Percentiles rank a stretch among this genome's conserved stretches.
Conservation (phyloP, 768 basidiomycete genomes). For the Suillus tomentosus region DNA sequence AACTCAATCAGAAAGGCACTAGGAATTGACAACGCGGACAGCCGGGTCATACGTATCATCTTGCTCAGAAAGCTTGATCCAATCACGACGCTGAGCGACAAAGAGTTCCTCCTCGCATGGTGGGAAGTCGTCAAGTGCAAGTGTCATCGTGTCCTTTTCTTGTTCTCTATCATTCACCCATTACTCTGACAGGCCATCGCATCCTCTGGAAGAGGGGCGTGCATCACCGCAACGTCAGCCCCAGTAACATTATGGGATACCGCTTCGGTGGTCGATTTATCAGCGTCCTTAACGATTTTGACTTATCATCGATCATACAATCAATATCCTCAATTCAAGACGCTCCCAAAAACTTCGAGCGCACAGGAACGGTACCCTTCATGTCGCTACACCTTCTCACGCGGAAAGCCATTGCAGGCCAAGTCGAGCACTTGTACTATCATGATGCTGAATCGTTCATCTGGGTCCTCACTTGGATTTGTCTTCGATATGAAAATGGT, state of each 20-base stretch:
- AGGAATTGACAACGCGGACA: too few relatives aligned
- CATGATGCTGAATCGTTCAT: neutral
- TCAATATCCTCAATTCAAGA: too few relatives aligned
- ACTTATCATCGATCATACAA: neutral
- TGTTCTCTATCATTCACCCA: neutral
- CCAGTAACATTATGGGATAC: neutral
- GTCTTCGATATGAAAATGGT: neutral
- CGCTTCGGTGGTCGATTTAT: neutral
- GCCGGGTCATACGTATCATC: too few relatives aligned
- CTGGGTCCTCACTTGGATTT: neutral
- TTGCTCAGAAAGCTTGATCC: too few relatives aligned
- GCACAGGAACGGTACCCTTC: neutral
- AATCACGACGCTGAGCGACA: too few relatives aligned
- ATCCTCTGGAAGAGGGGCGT: neutral
- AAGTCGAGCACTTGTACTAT: neutral
- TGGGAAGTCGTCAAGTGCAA: too few relatives aligned
- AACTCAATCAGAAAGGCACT: too few relatives aligned
- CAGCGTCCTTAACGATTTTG: neutral
- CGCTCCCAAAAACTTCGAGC: too few relatives aligned
- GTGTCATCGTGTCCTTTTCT: too few relatives aligned
- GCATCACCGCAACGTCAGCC: neutral
- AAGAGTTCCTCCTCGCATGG: neutral
- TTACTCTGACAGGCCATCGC: neutral
- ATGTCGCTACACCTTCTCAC: too few relatives aligned
- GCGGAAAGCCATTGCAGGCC: neutral